These are phyloP conservation scores for Erodium maritimum DNA, from an alignment of 345 rosid genomes.

Conservation along the genomic window DNA sequence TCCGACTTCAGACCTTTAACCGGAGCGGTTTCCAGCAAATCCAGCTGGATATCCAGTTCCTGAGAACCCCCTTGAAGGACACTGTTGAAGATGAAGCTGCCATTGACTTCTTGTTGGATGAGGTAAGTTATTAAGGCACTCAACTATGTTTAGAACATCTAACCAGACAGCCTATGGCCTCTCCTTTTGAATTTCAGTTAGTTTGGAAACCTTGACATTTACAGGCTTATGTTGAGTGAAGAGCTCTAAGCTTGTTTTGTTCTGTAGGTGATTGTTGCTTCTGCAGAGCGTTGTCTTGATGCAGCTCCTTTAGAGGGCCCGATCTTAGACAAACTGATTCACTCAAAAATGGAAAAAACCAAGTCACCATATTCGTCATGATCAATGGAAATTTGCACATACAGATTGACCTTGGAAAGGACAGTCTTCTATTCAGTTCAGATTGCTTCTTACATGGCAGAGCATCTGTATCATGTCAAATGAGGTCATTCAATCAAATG, in stretches of 20 bases:
- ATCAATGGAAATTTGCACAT: neutral
- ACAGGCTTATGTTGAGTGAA: too few relatives aligned
- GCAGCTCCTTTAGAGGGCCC: conserved; percentile 86
- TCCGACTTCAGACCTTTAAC: conserved; percentile 81
- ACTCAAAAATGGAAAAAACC: conserved; percentile 61
- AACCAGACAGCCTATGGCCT: too few relatives aligned
- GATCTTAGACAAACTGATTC: conserved; percentile 86
- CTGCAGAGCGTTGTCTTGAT: conserved; percentile 90
- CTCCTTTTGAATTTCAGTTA: too few relatives aligned
- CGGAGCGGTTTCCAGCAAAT: conserved; percentile 98
- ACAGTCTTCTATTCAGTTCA: neutral
- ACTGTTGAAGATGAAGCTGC: conserved; percentile 78
- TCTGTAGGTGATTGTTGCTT: conserved; percentile 81
- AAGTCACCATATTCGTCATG: conserved; percentile 11
- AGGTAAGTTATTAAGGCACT: conserved; percentile 32
- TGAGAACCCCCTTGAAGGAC: conserved; percentile 63
- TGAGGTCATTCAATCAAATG: neutral
- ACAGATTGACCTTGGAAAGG: neutral
- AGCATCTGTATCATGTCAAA: neutral
- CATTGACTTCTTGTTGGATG: conserved; percentile 84
- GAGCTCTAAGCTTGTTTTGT: neutral
- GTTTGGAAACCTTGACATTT: too few relatives aligned
- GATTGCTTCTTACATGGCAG: neutral
- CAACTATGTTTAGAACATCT: neutral
- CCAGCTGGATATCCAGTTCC: conserved; percentile 88